Evolutionary conservation across 768 basidiomycete species (phyloP), one percentile per base, ranked within the genome.

Genomic region (Kwoniella bestiolae): DNA sequence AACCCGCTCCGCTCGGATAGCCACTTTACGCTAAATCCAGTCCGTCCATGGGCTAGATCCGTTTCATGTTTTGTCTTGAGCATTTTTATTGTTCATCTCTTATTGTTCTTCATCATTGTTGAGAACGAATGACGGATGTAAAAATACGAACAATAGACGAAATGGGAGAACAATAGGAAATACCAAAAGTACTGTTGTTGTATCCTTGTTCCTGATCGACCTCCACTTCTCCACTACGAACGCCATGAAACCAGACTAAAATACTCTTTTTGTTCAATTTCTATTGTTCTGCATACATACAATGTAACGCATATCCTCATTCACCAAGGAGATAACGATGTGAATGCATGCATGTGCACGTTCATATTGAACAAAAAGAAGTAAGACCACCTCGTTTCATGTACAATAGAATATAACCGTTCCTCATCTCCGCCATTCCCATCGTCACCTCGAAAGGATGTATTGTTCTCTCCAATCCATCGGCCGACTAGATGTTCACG

Each of bases 311-410:
- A n/a, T n/a, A n/a, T n/a, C n/a, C n/a, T n/a, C n/a, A n/a, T n/a
- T n/a, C n/a, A n/a, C n/a, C n/a, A n/a, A n/a, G n/a, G n/a, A n/a
- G n/a, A n/a, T n/a, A n/a, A n/a, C n/a, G n/a, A n/a, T n/a, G n/a
- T n/a, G n/a, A 38, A 4, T 38, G 35, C 16, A 38, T 41, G 14
- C 38, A 41, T 41, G 18, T 41, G 38, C 38, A 41, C 38, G 38
- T 16, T 41, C 35, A 38, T n/a, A 55, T n/a, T 55, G 23, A 28
- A 55, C 52, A 55, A 55, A 55, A 55, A 55, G 52, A 55, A 55
- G 52, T 38, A 55, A 23, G 6, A 55, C 32, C 3, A 55, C 52
- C 52, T 32, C 32, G 52, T 55, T 55, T 55, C 52, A 55, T 55
- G 31, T 16, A 52, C 50, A 52, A 32, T 51, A 26, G 50, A 31